Base-by-base conservation (phyloP, 495 filamentous ascomycete genomes). In the Xylaria acuta region DNA sequence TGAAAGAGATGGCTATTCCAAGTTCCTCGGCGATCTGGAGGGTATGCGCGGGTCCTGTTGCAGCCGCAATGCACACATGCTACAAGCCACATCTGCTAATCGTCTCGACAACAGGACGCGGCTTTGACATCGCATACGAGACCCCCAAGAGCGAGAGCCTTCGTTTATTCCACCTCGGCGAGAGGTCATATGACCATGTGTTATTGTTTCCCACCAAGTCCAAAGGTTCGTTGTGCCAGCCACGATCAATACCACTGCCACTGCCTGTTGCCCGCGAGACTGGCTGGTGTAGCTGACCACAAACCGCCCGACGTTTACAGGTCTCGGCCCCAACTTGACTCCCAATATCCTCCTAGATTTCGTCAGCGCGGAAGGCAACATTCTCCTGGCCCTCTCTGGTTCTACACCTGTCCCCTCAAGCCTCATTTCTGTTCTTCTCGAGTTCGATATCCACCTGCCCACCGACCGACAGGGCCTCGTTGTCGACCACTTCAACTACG, bases 401-500 rank as follows among this genome's bases (percentile, higher is more conserved):
- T 90, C 91, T 69, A 83, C 87, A 63, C 80, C 92, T 7, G 92
- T 92, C 11, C 92, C 97, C 41, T 90, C 90, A 74, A 89, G 92
- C 65, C 86, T 97, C 74, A 91, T 90, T 76, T 95, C 94, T 69
- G 88, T 98, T 32, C 93, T 97, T 70, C 85, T 94, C 73, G 95
- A 99, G 82, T 84, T 98, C 78, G 97, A 97, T 78, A 93, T 99
- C 78, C 89, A 94, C 75, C 89, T 98, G 18, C 91, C 97, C n/a
- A 77, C 82, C 27, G 97, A 97, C 78, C 92, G 93, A 74, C 91
- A 91, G 49, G 88, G 92, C 43, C 83, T 95, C 40, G 91, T 96
- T 1, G 90, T 98, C 53, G 96, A 99, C 80, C 96, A 99, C 86
- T 97, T 97, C 88, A 93, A 93, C 83, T 94, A 97, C 82, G 95